These are phyloP conservation scores for Candida tropicalis DNA, from an alignment of 1,139 yeast genomes.

Conservation along the genomic window DNA sequence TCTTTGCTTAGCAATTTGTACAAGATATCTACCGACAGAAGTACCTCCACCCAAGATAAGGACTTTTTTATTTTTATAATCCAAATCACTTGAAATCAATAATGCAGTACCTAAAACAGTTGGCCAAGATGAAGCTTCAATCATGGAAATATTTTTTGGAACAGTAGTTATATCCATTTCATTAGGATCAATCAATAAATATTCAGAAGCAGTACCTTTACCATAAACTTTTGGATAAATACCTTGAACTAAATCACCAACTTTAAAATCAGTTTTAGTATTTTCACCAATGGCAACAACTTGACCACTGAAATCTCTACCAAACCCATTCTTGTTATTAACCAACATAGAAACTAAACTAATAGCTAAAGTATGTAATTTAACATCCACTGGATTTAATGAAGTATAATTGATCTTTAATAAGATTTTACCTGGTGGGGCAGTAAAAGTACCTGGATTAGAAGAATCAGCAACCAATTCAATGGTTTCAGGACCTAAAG, in stretches of 20 bases:
- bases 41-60: conserved; percentile 76
- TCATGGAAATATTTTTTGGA: conserved; percentile 51
- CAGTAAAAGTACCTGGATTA: conserved; percentile 36
- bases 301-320: conserved; percentile 71
- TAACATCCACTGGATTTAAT: conserved; percentile 69
- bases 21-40: conserved; percentile 63
- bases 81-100: conserved; percentile 33
- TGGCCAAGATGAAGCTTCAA: conserved; percentile 63
- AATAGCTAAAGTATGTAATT: conserved; percentile 43
- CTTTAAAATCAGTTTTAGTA: conserved; percentile 32
- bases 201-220: conserved; percentile 54
- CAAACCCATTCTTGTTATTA: conserved; percentile 44
- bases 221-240: conserved; percentile 45
- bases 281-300: conserved; percentile 57
- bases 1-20: conserved; percentile 58
- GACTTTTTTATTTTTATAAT: conserved; percentile 29
- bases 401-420: conserved; percentile 62
- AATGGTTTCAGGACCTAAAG: conserved; percentile 18
- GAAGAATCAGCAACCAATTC: conserved; percentile 20
- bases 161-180: conserved; percentile 41
- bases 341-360: conserved; percentile 8
- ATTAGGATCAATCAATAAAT: conserved; percentile 42
- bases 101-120: conserved; percentile 61
- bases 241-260: conserved; percentile 72
- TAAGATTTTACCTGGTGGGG: conserved; percentile 48